These are phyloP conservation scores for Aspergillus ostianus DNA, from an alignment of 495 filamentous ascomycete species.

Conservation along the genomic window DNA sequence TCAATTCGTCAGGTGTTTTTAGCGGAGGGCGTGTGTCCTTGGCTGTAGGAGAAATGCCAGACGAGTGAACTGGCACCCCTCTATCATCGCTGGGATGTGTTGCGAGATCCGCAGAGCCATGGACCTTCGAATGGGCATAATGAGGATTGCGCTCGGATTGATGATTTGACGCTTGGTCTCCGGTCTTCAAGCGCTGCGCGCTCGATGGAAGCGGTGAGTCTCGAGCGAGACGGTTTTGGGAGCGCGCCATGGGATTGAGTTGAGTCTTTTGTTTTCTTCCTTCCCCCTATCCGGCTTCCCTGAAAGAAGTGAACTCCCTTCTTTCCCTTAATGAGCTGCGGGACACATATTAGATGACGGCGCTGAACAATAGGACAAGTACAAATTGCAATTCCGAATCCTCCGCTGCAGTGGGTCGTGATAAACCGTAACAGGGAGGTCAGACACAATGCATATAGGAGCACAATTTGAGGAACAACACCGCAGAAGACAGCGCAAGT, in stretches of 20 bases:
- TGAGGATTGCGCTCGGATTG: slow-evolving; percentile 11
- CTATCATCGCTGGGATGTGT: slow-evolving; percentile 11
- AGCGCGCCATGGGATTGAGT: slow-evolving; percentile 23
- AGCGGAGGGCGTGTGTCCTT: slow-evolving; percentile 14
- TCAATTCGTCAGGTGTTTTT: background rate
- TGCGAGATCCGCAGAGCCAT: slow-evolving; percentile 8
- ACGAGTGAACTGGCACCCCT: slow-evolving; percentile 11
- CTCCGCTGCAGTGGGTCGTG: background rate
- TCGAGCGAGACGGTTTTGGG: slow-evolving; percentile 19
- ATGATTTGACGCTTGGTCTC: slow-evolving; percentile 15
- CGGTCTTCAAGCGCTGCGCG: slow-evolving; percentile 12
- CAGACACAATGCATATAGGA: background rate
- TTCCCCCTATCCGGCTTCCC: slow-evolving; percentile 2
- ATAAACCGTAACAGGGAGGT: background rate
- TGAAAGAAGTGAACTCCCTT: background rate
- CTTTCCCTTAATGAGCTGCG: slow-evolving; percentile 2
- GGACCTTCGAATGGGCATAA: slow-evolving; percentile 7
- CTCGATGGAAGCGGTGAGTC: slow-evolving; percentile 20
- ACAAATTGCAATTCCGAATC: background rate
- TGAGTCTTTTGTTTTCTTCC: slow-evolving; percentile 1
- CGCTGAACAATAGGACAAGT: background rate
- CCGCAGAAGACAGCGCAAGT: background rate
- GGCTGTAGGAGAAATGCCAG: slow-evolving; percentile 11
- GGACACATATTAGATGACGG: background rate
- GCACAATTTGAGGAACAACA: background rate